A percentile compares a stretch with the other conserved stretches of the same genome.
These are phyloP conservation scores for Kodamaea plutei DNA, from an alignment of 1,139 yeast species.

Conservation along the genomic window DNA sequence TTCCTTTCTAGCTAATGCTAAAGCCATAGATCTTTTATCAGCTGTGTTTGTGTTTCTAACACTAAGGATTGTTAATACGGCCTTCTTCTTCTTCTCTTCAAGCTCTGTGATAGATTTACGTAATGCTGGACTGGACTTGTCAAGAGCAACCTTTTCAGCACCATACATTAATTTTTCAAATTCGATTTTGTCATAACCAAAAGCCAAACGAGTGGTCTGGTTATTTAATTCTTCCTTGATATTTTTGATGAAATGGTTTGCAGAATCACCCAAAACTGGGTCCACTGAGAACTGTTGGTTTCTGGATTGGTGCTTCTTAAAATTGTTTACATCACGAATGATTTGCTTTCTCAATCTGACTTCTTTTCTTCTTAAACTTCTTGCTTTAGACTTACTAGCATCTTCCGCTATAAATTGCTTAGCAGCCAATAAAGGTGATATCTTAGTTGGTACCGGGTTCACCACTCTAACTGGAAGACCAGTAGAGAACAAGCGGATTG, in stretches of 20 bases:
- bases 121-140: slow-evolving; percentile 29
- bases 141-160: slow-evolving; percentile 51
- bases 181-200: slow-evolving; percentile 57
- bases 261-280: slow-evolving; percentile 75
- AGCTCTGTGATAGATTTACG: slow-evolving; percentile 39
- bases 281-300: slow-evolving; percentile 42
- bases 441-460: slow-evolving; percentile 10
- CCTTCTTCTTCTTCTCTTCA: slow-evolving; percentile 63
- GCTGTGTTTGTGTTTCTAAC: slow-evolving; percentile 64
- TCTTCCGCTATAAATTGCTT: slow-evolving; percentile 26
- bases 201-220: slow-evolving; percentile 57
- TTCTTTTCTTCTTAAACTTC: slow-evolving; percentile 38
- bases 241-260: slow-evolving; percentile 67
- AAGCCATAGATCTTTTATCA: slow-evolving; percentile 58
- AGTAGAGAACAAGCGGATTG: slow-evolving; percentile 19
- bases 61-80: slow-evolving; percentile 66
- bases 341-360: slow-evolving; percentile 41
- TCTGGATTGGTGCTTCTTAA: slow-evolving; percentile 34
- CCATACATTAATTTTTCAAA: slow-evolving; percentile 77
- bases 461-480: slow-evolving; percentile 12
- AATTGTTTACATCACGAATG: slow-evolving; percentile 43
- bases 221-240: slow-evolving; percentile 55
- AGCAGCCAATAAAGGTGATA: slow-evolving; percentile 30
- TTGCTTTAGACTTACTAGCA: slow-evolving; percentile 30
- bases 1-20: slow-evolving; percentile 66